Evolutionary conservation across 306 rosid genomes (phyloP).

Genomic region (Alnus rubra): DNA sequence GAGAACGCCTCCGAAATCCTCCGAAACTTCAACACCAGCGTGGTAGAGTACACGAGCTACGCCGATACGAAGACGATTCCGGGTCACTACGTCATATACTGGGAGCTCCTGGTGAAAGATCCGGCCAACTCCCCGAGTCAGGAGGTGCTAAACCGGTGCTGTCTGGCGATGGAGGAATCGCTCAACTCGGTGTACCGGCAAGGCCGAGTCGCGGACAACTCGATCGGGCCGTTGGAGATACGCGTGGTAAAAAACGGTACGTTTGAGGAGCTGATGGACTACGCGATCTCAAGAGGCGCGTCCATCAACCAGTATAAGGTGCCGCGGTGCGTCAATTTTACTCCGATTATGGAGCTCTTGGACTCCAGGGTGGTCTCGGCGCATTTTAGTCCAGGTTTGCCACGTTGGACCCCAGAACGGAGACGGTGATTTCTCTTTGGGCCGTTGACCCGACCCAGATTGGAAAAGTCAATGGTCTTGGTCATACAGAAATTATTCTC

Average conservation of each 20-base stretch:
- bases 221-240: slow-evolving; percentile 56
- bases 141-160: slow-evolving; percentile 36
- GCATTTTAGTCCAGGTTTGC: slow-evolving; percentile 52
- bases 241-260: slow-evolving; percentile 52
- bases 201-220: slow-evolving; percentile 52
- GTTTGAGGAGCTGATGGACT: slow-evolving; percentile 63
- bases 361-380: slow-evolving; percentile 53
- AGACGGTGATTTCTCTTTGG: slow-evolving; percentile 5
- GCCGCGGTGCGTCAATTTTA: slow-evolving; percentile 63
- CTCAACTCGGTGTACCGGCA: slow-evolving; percentile 58
- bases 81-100: slow-evolving; percentile 61
- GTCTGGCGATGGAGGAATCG: slow-evolving; percentile 57
- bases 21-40: slow-evolving; percentile 33
- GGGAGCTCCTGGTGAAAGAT: slow-evolving; percentile 53
- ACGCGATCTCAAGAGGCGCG: slow-evolving; percentile 64
- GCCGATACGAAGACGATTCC: slow-evolving; percentile 57
- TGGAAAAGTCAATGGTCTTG: slow-evolving; percentile 13
- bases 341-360: slow-evolving; percentile 57
- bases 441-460: not conserved
- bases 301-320: slow-evolving; percentile 63
- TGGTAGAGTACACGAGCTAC: slow-evolving; percentile 62
- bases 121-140: slow-evolving; percentile 24
- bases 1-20: slow-evolving; percentile 44
- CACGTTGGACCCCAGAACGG: slow-evolving; percentile 52
- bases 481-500: not conserved